These are phyloP conservation scores for Dittrichia graveolens DNA, from an alignment of 129 eudicot species.

Conservation along the genomic window DNA sequence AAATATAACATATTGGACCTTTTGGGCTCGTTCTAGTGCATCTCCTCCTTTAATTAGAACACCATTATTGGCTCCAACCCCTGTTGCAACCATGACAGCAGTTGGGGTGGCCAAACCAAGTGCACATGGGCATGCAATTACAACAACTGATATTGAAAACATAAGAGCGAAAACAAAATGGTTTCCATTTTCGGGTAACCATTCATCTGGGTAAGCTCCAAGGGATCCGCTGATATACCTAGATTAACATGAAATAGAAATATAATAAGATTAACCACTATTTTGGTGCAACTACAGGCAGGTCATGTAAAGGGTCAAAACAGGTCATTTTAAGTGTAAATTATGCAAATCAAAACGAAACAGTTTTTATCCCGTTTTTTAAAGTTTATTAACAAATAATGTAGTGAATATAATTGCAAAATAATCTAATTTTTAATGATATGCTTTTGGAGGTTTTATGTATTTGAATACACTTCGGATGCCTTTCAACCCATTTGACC, in stretches of 20 bases:
- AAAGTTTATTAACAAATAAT: neutral
- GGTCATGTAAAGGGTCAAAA: neutral
- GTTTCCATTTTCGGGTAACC: conserved; percentile 89
- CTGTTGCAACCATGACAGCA: conserved; percentile 99
- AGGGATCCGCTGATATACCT: conserved; percentile 84
- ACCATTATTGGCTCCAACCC: conserved; percentile 97
- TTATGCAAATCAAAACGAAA: neutral
- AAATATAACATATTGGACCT: conserved; percentile 82
- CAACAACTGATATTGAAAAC: conserved; percentile 96
- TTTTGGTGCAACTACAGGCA: conserved; percentile 4
- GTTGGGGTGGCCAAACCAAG: conserved; percentile 99
- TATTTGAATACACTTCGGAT: neutral
- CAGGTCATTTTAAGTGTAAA: neutral
- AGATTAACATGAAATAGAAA: conserved; percentile 3
- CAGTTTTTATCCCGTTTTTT: neutral
- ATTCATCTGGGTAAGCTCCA: conserved; percentile 75
- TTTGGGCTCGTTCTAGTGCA: conserved; percentile 92
- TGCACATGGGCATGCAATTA: conserved; percentile 98
- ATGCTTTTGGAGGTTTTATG: neutral
- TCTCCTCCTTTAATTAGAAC: conserved; percentile 98
- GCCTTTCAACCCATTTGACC: neutral
- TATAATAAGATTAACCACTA: conserved; percentile 16
- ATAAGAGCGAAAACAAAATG: conserved; percentile 91
- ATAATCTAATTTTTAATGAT: neutral
- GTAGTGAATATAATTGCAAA: neutral